Conservation (phyloP, 2,329 filamentous ascomycete species). For the Mycosphaerelloides madeirae region DNA sequence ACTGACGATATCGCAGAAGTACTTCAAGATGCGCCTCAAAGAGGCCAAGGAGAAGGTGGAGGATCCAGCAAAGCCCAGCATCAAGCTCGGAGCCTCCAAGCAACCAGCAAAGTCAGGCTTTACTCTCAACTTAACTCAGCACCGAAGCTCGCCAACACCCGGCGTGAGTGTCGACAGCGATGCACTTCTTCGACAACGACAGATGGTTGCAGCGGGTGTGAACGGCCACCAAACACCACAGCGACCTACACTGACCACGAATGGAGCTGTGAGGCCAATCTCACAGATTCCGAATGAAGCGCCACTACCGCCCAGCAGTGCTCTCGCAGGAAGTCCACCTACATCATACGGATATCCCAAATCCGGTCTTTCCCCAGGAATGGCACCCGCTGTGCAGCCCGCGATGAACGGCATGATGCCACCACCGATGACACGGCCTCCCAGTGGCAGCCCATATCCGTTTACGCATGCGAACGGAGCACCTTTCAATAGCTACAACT, state of each 20-base stretch:
- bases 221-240: conserved; percentile 34
- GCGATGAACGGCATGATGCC: conserved; percentile 30
- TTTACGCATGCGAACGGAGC: conserved; percentile 5
- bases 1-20: conserved; percentile 52
- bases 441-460: conserved; percentile 27
- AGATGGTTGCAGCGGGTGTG: conserved; percentile 48
- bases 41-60: conserved; percentile 68
- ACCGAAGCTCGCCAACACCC: conserved; percentile 37
- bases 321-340: conserved; percentile 30
- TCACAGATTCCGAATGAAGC: conserved; percentile 29
- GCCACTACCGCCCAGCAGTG: conserved; percentile 36
- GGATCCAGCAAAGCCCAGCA: conserved; percentile 69
- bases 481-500: conserved; percentile 27
- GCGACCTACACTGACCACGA: conserved; percentile 23
- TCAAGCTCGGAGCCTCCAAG: conserved; percentile 60
- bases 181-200: conserved; percentile 50
- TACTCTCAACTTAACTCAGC: conserved; percentile 35
- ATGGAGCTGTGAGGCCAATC: conserved; percentile 30
- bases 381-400: conserved; percentile 39
- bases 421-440: conserved; percentile 24
- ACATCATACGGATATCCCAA: conserved; percentile 34
- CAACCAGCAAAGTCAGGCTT: conserved; percentile 34
- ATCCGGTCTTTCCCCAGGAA: conserved; percentile 32
- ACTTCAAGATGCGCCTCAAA: conserved; percentile 63
- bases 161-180: conserved; percentile 53